These are phyloP conservation scores for Microsporum audouinii DNA, from an alignment of 2,329 filamentous ascomycete species.

Conservation along the genomic window DNA sequence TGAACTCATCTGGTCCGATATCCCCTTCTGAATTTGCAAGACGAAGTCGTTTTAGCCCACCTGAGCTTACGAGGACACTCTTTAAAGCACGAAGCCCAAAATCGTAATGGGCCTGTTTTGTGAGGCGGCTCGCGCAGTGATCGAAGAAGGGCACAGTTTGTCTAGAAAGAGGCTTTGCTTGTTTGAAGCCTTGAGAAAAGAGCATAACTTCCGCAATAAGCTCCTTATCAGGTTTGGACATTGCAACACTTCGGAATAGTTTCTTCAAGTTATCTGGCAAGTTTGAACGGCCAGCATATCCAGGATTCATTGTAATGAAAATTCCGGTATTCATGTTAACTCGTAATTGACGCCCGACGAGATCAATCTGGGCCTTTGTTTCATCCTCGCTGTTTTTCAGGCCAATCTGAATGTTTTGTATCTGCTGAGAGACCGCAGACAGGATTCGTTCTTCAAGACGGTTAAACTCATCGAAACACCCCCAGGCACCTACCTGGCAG, in stretches of 20 bases:
- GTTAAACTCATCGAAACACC: constrained; percentile 99
- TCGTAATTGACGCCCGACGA: constrained; percentile 78
- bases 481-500: constrained; percentile 97
- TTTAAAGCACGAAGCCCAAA: constrained; percentile 96
- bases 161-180: constrained; percentile 85
- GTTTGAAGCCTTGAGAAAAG: constrained; percentile 97
- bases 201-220: constrained; percentile 99
- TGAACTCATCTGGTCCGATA: constrained; percentile 55
- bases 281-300: constrained; percentile 95
- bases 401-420: constrained; percentile 97
- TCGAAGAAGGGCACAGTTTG: constrained; percentile 99
- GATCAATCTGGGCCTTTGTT: constrained; percentile 77
- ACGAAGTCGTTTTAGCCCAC: constrained; percentile 80
- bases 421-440: constrained; percentile 96
- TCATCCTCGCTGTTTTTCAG: constrained; percentile 75
- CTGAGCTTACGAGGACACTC: constrained; percentile 95
- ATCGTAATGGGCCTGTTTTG: constrained; percentile 97
- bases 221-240: constrained; percentile 99
- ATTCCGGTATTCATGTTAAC: constrained; percentile 93
- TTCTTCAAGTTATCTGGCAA: constrained; percentile 99
- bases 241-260: constrained; percentile 95
- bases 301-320: constrained; percentile 99
- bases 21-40: constrained; percentile 49
- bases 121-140: constrained; percentile 65
- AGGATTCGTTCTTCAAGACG: constrained; percentile 94